Percentiles rank a stretch among this genome's conserved stretches.
Conservation (phyloP, 2,329 filamentous ascomycete species). For the Aureobasidium lini region DNA sequence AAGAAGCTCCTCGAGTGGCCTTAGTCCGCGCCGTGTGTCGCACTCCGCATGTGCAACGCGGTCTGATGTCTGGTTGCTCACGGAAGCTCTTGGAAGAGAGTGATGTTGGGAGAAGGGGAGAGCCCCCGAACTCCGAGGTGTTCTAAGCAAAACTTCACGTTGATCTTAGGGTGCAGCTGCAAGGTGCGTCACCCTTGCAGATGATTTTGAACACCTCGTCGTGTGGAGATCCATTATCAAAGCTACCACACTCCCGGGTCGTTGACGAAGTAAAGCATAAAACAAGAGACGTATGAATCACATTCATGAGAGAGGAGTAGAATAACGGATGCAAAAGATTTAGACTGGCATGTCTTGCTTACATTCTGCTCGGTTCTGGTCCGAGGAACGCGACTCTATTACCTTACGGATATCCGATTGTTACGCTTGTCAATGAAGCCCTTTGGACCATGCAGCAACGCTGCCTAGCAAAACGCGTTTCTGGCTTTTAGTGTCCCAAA, state of each 20-base stretch:
- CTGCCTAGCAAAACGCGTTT: slow-evolving; percentile 9
- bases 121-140: not conserved
- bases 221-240: not conserved
- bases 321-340: not conserved
- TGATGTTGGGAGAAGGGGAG: not conserved
- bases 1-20: not conserved
- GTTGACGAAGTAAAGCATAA: not conserved
- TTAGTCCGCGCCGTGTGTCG: too few relatives aligned
- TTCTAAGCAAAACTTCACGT: not conserved
- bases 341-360: not conserved
- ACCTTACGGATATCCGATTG: not conserved
- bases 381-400: not conserved
- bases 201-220: not conserved
- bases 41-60: too few relatives aligned
- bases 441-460: not conserved
- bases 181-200: slow-evolving; percentile 2
- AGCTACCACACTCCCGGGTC: slow-evolving; percentile 3
- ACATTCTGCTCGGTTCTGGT: not conserved
- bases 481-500: slow-evolving; percentile 8
- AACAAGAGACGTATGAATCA: not conserved
- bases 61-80: not conserved
- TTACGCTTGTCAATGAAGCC: not conserved
- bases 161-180: not conserved
- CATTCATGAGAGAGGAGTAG: not conserved
- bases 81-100: too few relatives aligned